A percentile compares a stretch with the other conserved stretches of the same genome.
These are phyloP conservation scores for Talaromyces islandicus DNA, from an alignment of 2,329 filamentous ascomycete species.

Conservation along the genomic window DNA sequence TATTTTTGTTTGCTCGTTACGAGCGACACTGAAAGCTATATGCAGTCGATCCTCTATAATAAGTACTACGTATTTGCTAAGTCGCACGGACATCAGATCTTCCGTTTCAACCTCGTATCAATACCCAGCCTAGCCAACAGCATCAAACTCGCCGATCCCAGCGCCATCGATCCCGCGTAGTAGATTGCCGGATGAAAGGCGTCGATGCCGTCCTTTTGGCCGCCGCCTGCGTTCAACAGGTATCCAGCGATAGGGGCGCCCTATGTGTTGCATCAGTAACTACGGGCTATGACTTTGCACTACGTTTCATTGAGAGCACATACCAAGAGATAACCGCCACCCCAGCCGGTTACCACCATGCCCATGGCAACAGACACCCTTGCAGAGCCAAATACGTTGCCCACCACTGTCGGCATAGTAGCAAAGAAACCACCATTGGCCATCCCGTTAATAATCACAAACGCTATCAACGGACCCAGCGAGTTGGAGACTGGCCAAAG, in stretches of 20 bases:
- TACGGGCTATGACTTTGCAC: too few species aligned
- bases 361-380: slow-evolving; percentile 54
- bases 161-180: slow-evolving; percentile 52
- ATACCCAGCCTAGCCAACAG: slow-evolving; percentile 40
- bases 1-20: background rate
- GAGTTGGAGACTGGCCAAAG: slow-evolving; percentile 56
- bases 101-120: slow-evolving; percentile 16
- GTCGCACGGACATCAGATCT: background rate
- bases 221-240: slow-evolving; percentile 51
- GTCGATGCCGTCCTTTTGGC: slow-evolving; percentile 42
- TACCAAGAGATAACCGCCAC: slow-evolving; percentile 56
- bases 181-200: slow-evolving; percentile 58
- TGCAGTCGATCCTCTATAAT: too few species aligned
- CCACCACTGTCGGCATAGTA: slow-evolving; percentile 58
- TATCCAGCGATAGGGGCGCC: slow-evolving; percentile 57
- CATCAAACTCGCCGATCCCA: slow-evolving; percentile 41
- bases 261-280: slow-evolving; percentile 18
- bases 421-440: slow-evolving; percentile 60
- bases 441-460: slow-evolving; percentile 55
- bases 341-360: slow-evolving; percentile 58
- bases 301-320: background rate
- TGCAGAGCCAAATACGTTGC: slow-evolving; percentile 53
- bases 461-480: slow-evolving; percentile 49
- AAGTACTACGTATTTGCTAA: background rate
- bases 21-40: too few species aligned